Evolutionary conservation across 2,329 filamentous ascomycete genomes (phyloP).

Genomic region (Neofusicoccum umdonicola): DNA sequence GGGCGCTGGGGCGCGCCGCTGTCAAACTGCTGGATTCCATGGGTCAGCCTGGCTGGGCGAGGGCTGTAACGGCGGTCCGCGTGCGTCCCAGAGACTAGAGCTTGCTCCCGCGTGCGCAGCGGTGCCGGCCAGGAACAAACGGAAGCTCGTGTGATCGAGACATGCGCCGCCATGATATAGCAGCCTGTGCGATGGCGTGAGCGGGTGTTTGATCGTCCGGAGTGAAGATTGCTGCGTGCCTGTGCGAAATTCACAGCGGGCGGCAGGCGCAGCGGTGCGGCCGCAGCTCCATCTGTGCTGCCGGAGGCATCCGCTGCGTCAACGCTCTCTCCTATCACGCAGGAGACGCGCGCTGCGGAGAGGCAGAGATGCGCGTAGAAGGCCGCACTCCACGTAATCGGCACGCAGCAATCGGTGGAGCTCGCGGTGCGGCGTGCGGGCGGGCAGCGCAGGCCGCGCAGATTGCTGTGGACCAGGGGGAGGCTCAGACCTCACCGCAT

Average conservation of each 20-base stretch:
- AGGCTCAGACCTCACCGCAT: conserved; percentile 16
- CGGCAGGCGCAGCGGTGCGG: conserved; percentile 4
- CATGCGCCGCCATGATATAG: conserved; percentile 8
- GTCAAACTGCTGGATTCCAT: not conserved
- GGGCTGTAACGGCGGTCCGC: conserved; percentile 6
- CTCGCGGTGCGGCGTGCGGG: not conserved
- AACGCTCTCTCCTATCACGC: not conserved
- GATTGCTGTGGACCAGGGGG: conserved; percentile 18
- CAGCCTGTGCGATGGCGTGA: conserved; percentile 1
- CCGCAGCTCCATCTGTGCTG: conserved; percentile 16
- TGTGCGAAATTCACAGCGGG: conserved; percentile 11
- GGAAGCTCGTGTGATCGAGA: conserved; percentile 5
- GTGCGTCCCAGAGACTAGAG: not conserved
- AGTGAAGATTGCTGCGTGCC: conserved; percentile 1
- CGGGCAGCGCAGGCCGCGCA: not conserved
- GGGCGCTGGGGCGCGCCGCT: not conserved
- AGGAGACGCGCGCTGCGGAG: conserved; percentile 5
- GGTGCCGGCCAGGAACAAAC: not conserved
- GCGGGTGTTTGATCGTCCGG: conserved; percentile 17
- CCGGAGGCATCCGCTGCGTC: conserved; percentile 10
- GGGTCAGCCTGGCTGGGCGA: conserved; percentile 3
- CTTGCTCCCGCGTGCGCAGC: not conserved
- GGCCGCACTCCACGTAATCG: conserved; percentile 10
- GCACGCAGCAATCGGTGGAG: not conserved
- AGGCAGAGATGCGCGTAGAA: conserved; percentile 3